Conservation (phyloP, 2,329 filamentous ascomycete species). For the Dactylellina haptotyla region DNA sequence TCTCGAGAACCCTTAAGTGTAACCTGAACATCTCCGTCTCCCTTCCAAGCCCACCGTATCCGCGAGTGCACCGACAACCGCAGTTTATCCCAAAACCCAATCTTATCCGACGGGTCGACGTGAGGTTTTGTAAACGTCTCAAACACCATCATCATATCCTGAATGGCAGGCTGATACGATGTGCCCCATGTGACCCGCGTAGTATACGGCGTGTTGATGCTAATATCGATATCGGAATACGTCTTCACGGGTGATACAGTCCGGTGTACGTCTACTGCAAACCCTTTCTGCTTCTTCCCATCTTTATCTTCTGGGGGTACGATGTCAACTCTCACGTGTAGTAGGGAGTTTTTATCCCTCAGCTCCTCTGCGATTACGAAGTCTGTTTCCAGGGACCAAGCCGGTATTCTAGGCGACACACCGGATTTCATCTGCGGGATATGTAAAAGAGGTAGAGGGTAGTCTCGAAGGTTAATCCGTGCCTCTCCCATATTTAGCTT, state of each 20-base stretch:
- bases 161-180: conserved; percentile 95
- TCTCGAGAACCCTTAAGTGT: conserved; percentile 91
- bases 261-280: conserved; percentile 84
- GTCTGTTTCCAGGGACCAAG: conserved; percentile 84
- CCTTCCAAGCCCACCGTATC: conserved; percentile 83
- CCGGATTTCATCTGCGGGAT: conserved; percentile 82
- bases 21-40: conserved; percentile 93
- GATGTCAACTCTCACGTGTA: conserved; percentile 83
- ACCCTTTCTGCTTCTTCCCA: conserved; percentile 70
- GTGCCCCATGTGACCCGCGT: conserved; percentile 97
- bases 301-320: conserved; percentile 74
- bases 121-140: conserved; percentile 97
- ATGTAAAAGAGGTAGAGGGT: conserved; percentile 89
- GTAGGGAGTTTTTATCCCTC: conserved; percentile 79
- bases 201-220: conserved; percentile 91
- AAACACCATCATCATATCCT: conserved; percentile 99
- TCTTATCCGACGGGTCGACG: conserved; percentile 88
- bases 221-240: conserved; percentile 89
- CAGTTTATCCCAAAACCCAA: conserved; percentile 99
- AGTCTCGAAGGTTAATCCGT: conserved; percentile 86
- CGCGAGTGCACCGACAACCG: conserved; percentile 92
- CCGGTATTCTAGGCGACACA: conserved; percentile 81
- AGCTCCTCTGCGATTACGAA: conserved; percentile 97
- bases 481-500: conserved; percentile 91
- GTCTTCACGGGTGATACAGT: conserved; percentile 96